phyloP scores from a whole-genome alignment of 345 rosid genomes.

The Kernera saxatilis region DNA sequence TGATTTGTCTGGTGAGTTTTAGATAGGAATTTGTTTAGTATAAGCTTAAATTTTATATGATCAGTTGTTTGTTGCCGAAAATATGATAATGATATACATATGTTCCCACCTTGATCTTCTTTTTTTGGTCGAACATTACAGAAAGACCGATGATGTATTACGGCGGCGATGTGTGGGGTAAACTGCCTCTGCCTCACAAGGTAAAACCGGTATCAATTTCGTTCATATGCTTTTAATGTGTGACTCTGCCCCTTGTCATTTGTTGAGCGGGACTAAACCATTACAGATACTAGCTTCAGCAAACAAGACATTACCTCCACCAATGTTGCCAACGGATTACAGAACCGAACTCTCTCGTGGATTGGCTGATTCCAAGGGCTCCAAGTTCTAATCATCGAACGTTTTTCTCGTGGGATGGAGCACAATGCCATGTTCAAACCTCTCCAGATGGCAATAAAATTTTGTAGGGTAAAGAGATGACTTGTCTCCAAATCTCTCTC shows the following conservation, averaged over 20 bases:
- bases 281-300: background rate
- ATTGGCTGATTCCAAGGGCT: background rate
- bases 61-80: background rate
- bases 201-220: background rate
- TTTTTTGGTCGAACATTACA: background rate
- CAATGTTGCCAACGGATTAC: background rate
- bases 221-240: background rate
- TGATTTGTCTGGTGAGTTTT: conserved; percentile 65
- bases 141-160: conserved; percentile 19
- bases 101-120: background rate
- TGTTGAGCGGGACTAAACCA: background rate
- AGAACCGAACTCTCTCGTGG: background rate
- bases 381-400: background rate
- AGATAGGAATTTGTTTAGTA: background rate
- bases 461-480: background rate
- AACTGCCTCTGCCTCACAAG: conserved; percentile 11
- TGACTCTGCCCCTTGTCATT: background rate
- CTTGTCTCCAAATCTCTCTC: background rate
- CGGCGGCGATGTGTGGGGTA: conserved; percentile 20
- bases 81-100: background rate
- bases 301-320: background rate
- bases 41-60: background rate
- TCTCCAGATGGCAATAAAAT: background rate
- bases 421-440: background rate
- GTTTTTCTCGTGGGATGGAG: background rate